Evolutionary conservation across 108 stramenopile species (phyloP).

Genomic region (Nitzschia sp.): DNA sequence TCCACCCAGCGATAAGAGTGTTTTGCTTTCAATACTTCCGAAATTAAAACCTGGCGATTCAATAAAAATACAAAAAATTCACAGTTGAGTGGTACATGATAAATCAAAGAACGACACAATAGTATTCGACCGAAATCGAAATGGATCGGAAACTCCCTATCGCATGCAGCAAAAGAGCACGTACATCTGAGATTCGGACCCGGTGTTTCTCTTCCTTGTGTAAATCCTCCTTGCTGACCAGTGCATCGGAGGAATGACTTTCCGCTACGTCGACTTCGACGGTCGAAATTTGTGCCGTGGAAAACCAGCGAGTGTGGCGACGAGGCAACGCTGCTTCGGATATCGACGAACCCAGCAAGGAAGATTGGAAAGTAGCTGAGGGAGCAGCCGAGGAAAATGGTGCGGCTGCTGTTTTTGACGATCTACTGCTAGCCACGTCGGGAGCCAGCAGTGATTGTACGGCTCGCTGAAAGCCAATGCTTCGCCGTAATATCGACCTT

Average conservation of each 20-base stretch:
- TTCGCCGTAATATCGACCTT: background rate
- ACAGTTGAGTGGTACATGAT: background rate
- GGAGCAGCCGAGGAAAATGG: too few relatives aligned
- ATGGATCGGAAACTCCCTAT: background rate
- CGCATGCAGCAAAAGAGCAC: slow-evolving; percentile 10
- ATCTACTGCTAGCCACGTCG: background rate
- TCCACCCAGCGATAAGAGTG: slow-evolving; percentile 83
- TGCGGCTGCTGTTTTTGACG: slow-evolving; percentile 15
- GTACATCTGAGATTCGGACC: slow-evolving; percentile 34
- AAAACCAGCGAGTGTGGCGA: background rate
- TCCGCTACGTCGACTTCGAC: background rate
- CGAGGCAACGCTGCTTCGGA: slow-evolving; percentile 9
- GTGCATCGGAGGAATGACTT: background rate
- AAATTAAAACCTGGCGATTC: slow-evolving; percentile 48
- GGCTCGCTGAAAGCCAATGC: background rate
- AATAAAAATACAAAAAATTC: background rate
- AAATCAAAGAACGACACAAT: background rate
- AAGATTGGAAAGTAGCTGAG: too few relatives aligned
- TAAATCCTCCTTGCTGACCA: slow-evolving; percentile 34
- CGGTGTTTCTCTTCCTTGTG: slow-evolving; percentile 28
- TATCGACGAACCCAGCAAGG: background rate
- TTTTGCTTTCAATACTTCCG: slow-evolving; percentile 78
- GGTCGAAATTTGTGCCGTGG: background rate
- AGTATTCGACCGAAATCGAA: slow-evolving; percentile 7
- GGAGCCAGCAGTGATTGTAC: background rate